Percentiles rank a stretch among this genome's conserved stretches.
Conservation (phyloP, 768 basidiomycete genomes). For the Tricholoma bakamatsutake region DNA sequence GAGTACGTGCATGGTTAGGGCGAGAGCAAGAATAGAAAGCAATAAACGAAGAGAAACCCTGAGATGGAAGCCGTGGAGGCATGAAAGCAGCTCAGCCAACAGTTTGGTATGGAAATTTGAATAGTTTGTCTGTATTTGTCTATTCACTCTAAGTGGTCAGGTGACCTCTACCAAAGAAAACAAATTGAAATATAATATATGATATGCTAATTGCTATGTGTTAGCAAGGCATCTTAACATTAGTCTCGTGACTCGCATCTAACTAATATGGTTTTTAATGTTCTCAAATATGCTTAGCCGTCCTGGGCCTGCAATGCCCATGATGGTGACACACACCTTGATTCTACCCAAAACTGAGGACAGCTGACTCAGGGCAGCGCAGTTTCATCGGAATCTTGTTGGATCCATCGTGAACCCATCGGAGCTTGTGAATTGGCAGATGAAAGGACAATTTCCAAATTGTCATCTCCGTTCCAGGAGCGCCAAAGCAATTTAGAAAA, state of each 20-base stretch:
- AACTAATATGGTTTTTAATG: too few relatives aligned
- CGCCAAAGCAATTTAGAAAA: neutral
- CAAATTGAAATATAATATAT: too few relatives aligned
- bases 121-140: slow-evolving; percentile 26
- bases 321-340: neutral
- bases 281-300: too few relatives aligned
- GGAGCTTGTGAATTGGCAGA: neutral
- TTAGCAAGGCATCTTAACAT: too few relatives aligned
- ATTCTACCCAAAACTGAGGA: neutral
- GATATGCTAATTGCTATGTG: too few relatives aligned
- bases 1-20: slow-evolving; percentile 23
- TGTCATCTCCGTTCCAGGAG: neutral
- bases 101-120: slow-evolving; percentile 25
- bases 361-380: neutral
- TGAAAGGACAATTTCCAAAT: neutral
- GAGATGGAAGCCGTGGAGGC: slow-evolving; percentile 45
- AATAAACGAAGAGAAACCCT: slow-evolving; percentile 48
- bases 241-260: too few relatives aligned
- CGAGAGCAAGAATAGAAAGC: slow-evolving; percentile 54
- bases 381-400: neutral
- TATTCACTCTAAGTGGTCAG: neutral
- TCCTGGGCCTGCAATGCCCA: too few relatives aligned
- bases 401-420: neutral
- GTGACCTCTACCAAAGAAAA: too few relatives aligned
- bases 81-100: slow-evolving; percentile 24